Conservation (phyloP, 225 moss, liverwort and hornwort genomes). For the Polytrichum formosum region DNA sequence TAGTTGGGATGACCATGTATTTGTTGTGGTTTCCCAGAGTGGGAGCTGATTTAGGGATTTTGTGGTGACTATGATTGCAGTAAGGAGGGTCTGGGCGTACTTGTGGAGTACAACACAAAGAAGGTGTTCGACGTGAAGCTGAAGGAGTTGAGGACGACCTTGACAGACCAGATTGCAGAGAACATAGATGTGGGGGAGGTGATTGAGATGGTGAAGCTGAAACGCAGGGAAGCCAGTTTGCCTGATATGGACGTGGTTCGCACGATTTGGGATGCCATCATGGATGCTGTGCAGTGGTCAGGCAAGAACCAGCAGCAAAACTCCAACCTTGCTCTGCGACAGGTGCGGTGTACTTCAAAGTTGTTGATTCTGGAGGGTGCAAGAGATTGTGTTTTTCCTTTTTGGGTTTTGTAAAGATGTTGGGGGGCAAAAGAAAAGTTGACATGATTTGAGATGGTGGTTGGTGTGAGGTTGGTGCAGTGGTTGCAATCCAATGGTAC, state of each 20-base stretch:
- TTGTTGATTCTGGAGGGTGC: no score
- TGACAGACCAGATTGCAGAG: slow-evolving; percentile 87
- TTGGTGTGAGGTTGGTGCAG: no score
- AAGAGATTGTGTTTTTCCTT: no score
- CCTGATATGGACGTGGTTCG: slow-evolving; percentile 90
- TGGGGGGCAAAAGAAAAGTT: no score
- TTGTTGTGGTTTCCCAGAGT: no score
- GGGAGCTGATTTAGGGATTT: neutral
- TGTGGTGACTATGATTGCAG: slow-evolving; percentile 32
- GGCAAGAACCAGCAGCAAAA: slow-evolving; percentile 99
- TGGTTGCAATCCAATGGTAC: neutral
- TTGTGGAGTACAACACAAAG: slow-evolving; percentile 93
- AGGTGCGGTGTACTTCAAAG: slow-evolving; percentile 27
- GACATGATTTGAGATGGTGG: no score
- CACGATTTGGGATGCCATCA: slow-evolving; percentile 93
- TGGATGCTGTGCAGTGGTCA: slow-evolving; percentile 97
- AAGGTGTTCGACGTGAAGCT: slow-evolving; percentile 96
- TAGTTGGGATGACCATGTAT: no score
- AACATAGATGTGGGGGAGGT: slow-evolving; percentile 77
- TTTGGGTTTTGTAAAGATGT: no score
- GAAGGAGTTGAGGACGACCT: slow-evolving; percentile 71
- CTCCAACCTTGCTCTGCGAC: slow-evolving; percentile 79
- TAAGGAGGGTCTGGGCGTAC: slow-evolving; percentile 85
- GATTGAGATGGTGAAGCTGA: slow-evolving; percentile 85
- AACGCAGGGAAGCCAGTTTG: slow-evolving; percentile 78